A percentile compares a stretch with the other conserved stretches of the same genome.
phyloP scores from a whole-genome alignment of 192 early-diverging fungal genomes.

The Backusella psychrophila region DNA sequence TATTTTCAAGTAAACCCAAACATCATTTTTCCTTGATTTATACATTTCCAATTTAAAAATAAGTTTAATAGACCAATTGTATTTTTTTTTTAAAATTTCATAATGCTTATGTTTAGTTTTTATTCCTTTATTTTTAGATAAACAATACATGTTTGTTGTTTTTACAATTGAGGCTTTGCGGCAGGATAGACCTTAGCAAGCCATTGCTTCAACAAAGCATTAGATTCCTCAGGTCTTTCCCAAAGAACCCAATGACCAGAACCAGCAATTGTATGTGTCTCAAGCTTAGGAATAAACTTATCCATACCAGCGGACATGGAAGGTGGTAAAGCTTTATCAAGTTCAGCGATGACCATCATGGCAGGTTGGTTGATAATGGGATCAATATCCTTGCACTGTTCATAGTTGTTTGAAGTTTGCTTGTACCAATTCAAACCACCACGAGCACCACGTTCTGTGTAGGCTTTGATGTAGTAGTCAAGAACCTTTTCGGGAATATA shows the following conservation, averaged over 20 bases:
- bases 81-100: neutral
- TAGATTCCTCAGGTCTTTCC: constrained; percentile 31
- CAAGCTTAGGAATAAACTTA: constrained; percentile 25
- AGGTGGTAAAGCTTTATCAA: constrained; percentile 32
- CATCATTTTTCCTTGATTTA: no score
- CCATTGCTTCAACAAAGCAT: constrained; percentile 24
- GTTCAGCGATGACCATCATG: constrained; percentile 35
- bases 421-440: constrained; percentile 61
- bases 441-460: constrained; percentile 41
- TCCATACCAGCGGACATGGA: constrained; percentile 32
- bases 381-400: constrained; percentile 29
- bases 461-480: constrained; percentile 52
- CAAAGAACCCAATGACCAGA: constrained; percentile 40
- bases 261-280: constrained; percentile 21
- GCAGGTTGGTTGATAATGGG: constrained; percentile 20
- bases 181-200: constrained; percentile 15
- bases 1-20: no score
- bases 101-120: neutral
- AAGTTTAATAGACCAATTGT: neutral
- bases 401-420: constrained; percentile 26
- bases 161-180: constrained; percentile 12
- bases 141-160: neutral
- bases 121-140: neutral
- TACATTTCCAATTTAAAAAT: neutral
- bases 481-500: constrained; percentile 37